phyloP scores from a whole-genome alignment of 345 rosid species.

The Arabis alpina region DNA sequence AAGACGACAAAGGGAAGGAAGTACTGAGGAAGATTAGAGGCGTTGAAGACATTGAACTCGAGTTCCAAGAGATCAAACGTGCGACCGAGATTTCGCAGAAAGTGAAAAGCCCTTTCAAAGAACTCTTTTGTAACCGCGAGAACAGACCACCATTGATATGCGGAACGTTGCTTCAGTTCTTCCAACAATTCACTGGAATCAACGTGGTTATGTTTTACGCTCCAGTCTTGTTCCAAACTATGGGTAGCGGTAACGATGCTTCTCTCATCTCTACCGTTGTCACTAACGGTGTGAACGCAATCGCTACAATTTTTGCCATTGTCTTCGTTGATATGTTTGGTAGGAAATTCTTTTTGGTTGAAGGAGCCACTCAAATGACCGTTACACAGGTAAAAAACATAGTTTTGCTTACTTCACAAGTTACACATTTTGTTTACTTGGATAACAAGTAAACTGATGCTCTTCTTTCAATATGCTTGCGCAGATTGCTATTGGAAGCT shows the following conservation, averaged over 20 bases:
- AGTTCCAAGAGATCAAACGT: constrained; percentile 49
- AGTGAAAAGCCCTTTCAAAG: constrained; percentile 51
- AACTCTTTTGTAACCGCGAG: constrained; percentile 34
- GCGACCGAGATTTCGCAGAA: constrained; percentile 54
- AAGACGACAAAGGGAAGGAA: constrained; percentile 42
- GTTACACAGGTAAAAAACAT: constrained; percentile 30
- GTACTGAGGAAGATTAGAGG: constrained; percentile 65
- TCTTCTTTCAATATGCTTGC: neutral
- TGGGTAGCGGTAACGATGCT: constrained; percentile 41
- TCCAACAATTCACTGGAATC: constrained; percentile 80
- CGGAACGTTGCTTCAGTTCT: constrained; percentile 56
- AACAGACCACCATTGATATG: constrained; percentile 59
- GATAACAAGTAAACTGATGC: constrained; percentile 6
- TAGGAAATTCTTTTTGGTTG: constrained; percentile 20
- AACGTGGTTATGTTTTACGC: constrained; percentile 47
- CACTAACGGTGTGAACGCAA: constrained; percentile 37
- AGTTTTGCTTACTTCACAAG: neutral
- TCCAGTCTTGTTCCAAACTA: constrained; percentile 46
- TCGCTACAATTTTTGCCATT: constrained; percentile 25
- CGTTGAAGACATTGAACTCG: constrained; percentile 50
- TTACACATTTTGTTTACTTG: neutral
- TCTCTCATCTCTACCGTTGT: constrained; percentile 39
- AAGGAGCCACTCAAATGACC: constrained; percentile 37
- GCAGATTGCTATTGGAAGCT: constrained; percentile 28
- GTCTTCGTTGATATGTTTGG: constrained; percentile 23